Evolutionary conservation across 2,329 filamentous ascomycete genomes (phyloP).

Genomic region (Fusarium sp.): DNA sequence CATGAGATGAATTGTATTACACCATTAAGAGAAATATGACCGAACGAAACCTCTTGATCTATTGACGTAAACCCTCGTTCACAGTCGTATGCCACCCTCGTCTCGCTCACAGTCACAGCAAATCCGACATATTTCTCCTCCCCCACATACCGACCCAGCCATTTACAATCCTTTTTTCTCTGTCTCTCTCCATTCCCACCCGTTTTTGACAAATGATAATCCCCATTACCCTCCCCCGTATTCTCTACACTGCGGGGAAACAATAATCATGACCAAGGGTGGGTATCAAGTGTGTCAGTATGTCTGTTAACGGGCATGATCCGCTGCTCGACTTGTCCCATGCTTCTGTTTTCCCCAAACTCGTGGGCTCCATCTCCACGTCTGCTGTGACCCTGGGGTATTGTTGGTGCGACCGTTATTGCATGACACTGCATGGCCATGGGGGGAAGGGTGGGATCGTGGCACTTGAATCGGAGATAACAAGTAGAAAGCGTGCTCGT

Average conservation of each 20-base stretch:
- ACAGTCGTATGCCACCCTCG: neutral
- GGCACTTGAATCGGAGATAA: constrained; percentile 17
- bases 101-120: neutral
- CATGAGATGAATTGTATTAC: too few relatives aligned
- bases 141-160: constrained; percentile 1
- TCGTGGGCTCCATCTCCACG: constrained; percentile 37
- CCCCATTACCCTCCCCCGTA: constrained; percentile 12
- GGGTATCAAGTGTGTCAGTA: neutral
- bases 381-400: constrained; percentile 21
- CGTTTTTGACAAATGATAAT: constrained; percentile 18
- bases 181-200: constrained; percentile 28
- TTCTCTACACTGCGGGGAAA: constrained; percentile 18
- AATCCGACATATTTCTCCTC: neutral
- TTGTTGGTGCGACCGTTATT: constrained; percentile 23
- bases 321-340: neutral
- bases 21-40: too few relatives aligned
- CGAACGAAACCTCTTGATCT: neutral
- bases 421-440: neutral
- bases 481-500: neutral
- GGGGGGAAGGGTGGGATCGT: neutral
- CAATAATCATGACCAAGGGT: too few relatives aligned
- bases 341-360: constrained; percentile 38
- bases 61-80: neutral
- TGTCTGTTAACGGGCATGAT: constrained; percentile 22
- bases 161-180: neutral